A percentile compares a stretch with the other conserved stretches of the same genome.
Conservation (phyloP, 225 moss, liverwort and hornwort genomes). For the Sphagnum tenellum region DNA sequence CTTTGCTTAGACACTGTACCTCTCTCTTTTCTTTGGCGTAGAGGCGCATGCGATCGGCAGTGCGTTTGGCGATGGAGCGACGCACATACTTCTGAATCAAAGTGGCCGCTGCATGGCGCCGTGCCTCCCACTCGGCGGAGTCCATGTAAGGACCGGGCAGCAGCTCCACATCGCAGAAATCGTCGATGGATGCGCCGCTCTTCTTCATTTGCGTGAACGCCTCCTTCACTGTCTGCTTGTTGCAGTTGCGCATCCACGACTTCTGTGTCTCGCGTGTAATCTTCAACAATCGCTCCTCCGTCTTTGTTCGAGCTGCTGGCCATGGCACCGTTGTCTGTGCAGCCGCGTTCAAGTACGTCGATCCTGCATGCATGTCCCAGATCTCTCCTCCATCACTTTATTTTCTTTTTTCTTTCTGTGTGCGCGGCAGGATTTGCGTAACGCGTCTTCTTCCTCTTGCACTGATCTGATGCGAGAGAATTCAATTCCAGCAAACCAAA, state of each 20-base stretch:
- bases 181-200: constrained; percentile 25
- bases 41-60: constrained; percentile 33
- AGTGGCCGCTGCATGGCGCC: constrained; percentile 29
- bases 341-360: background rate
- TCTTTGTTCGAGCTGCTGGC: constrained; percentile 13
- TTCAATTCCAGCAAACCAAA: background rate
- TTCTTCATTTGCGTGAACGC: constrained; percentile 46
- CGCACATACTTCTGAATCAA: constrained; percentile 52
- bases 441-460: background rate
- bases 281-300: constrained; percentile 5
- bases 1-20: constrained; percentile 8
- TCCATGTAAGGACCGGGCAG: constrained; percentile 39
- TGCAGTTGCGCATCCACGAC: constrained; percentile 16
- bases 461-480: background rate
- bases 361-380: constrained; percentile 1
- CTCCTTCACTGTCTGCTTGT: constrained; percentile 34
- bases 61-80: constrained; percentile 22
- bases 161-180: constrained; percentile 20
- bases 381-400: constrained; percentile 9
- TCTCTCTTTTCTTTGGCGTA: constrained; percentile 28
- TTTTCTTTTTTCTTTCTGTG: constrained; percentile 1
- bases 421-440: background rate
- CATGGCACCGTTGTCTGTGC: constrained; percentile 24
- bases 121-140: constrained; percentile 36
- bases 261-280: constrained; percentile 34